Evolutionary conservation across 176 grass and related monocot genomes (phyloP), one percentile per base, ranked within the genome.

Genomic region (Phyllostachys edulis): DNA sequence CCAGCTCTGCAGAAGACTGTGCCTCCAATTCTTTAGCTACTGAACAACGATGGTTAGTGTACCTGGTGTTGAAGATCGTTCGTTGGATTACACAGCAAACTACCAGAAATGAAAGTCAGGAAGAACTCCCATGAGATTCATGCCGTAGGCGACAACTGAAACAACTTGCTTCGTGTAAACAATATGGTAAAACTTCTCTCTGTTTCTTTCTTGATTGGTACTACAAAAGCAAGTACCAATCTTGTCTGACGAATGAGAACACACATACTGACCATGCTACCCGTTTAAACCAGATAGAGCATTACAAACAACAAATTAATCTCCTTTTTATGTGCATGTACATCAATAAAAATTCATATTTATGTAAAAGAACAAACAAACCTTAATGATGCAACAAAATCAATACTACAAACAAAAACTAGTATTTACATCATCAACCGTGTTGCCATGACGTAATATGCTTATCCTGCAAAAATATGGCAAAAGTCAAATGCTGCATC

Each of bases 401-500:
- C 37, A 60, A 40, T 3, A 57, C 29, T 36, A 29, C 18, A 74
- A 80, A 80, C 18, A 1, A 27, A 71, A 51, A 67, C n/a, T 67
- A 51, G 16, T 79, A 89, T 85, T 38, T 85, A 85, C 87, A 88
- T 38, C 23, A 57, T 75, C 76, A 68, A 34, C 17, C 5, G 1
- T 12, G 29, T 23, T 7, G 26, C 16, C 3, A 1, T 17, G 38
- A 9, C 14, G 4, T 37, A 72, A 39, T 66, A 73, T 45, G 49
- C 49, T 21, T 29, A 29, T 29, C 87, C 87, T 85, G 82, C 50
- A 89, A 26, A 67, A 85, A 18, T 23, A 69, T n/a, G 16, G 17
- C 2, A 11, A 4, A 45, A 15, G 65, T 71, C 18, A 83, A 50
- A 70, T 17, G 44, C 42, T 23, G 15, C 36, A 15, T 42, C 50